A percentile compares a stretch with the other conserved stretches of the same genome.
Conservation (phyloP, 2,329 filamentous ascomycete species). For the Mycocentrospora acerina region DNA sequence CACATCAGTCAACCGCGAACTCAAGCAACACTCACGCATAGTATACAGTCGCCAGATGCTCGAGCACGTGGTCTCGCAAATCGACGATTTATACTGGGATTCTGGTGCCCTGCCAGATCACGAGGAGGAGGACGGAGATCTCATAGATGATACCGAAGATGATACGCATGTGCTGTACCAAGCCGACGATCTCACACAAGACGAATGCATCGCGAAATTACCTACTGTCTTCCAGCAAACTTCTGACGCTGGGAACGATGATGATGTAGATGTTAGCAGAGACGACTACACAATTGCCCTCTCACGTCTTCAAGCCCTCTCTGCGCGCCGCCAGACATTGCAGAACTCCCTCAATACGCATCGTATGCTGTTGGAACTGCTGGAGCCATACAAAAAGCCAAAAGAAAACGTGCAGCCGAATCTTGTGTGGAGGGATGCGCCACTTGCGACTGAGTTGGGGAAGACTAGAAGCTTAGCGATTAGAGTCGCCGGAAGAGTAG, state of each 20-base stretch:
- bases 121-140: slow-evolving; percentile 20
- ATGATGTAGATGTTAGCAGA: slow-evolving; percentile 13
- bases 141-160: slow-evolving; percentile 41
- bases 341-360: slow-evolving; percentile 52
- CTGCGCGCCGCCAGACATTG: slow-evolving; percentile 51
- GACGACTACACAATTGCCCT: slow-evolving; percentile 44
- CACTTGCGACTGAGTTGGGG: slow-evolving; percentile 66
- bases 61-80: slow-evolving; percentile 71
- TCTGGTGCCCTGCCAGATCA: slow-evolving; percentile 41
- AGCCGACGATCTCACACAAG: slow-evolving; percentile 35
- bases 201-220: slow-evolving; percentile 37
- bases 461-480: slow-evolving; percentile 62
- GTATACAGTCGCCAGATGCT: slow-evolving; percentile 70
- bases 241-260: slow-evolving; percentile 7
- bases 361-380: slow-evolving; percentile 50
- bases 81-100: slow-evolving; percentile 64
- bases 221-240: slow-evolving; percentile 26
- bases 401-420: slow-evolving; percentile 61
- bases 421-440: slow-evolving; percentile 64
- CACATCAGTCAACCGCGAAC: slow-evolving; percentile 59
- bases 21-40: slow-evolving; percentile 65
- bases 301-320: slow-evolving; percentile 50
- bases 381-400: slow-evolving; percentile 56
- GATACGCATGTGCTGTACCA: slow-evolving; percentile 37
- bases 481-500: slow-evolving; percentile 39